Base-by-base conservation (phyloP, 1,139 yeast species). In the Geotrichum bryndzae region DNA sequence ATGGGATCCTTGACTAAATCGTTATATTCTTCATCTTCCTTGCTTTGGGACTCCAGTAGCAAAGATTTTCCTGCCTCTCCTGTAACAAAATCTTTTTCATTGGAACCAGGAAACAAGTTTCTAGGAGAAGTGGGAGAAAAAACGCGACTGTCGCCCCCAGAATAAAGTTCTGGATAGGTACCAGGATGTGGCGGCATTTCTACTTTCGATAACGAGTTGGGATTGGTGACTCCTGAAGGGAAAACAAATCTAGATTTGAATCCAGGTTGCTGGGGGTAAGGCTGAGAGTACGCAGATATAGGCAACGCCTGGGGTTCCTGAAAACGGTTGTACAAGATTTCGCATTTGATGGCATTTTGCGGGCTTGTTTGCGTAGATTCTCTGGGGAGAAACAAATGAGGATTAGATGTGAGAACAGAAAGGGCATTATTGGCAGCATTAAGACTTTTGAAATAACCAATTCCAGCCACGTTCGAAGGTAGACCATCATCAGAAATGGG, bases 361-460 rank as follows among this genome's bases (percentile, higher is more conserved):
- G 66, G 58, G 23, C 59, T n/a, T 53, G 55, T 59, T 1, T 54
- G 41, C 13, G 52, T 61, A 45, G 61, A 31, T 11, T 58, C 63
- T 45, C 60, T 60, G 5, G 64, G 64, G 13, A 64, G 51, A 90
- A 96, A 78, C 84, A 90, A 46, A 86, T 79, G 74, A 71, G 82
- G 70, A 78, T 87, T 68, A 76, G 86, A 76, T 58, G 88, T 90
- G 57, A 91, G 79, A 31, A 86, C 75, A 64, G 84, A 82, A n/a
- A 86, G 86, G 50, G 90, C 90, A 23, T 87, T 84, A 50, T 86
- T 78, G 57, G 95, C 94, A 52, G 90, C 80, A 65, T 82, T 81
- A 57, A 82, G 72, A 57, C 86, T 82, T 66, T 81, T 82, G 76
- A 90, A 89, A 69, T 80, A 84, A 5, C 94, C 96, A 63, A 78